phyloP scores from a whole-genome alignment of 73 alveolate species.

The Blepharisma stoltei region DNA sequence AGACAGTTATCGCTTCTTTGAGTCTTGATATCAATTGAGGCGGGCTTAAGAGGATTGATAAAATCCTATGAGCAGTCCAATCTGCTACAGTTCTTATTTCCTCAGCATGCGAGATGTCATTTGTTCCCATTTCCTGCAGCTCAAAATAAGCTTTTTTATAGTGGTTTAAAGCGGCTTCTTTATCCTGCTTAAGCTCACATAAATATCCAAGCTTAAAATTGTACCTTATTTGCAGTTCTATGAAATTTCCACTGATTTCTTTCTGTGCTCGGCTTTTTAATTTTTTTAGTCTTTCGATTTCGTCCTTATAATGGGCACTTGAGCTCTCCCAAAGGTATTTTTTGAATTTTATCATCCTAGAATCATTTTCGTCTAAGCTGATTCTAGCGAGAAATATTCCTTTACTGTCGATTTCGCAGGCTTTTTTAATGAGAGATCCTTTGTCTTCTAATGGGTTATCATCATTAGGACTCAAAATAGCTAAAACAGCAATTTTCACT shows the following conservation, averaged over 20 bases:
- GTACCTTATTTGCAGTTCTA: conserved; percentile 15
- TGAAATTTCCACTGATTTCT: conserved; percentile 20
- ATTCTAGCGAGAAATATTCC: neutral
- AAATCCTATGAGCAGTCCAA: neutral
- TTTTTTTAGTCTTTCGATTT: conserved; percentile 20
- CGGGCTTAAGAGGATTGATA: neutral
- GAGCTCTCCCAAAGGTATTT: conserved; percentile 24
- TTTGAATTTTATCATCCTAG: neutral
- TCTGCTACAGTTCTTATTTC: conserved; percentile 24
- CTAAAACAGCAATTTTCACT: conserved; percentile 3
- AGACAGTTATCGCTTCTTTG: conserved; percentile 17
- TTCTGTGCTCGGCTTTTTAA: conserved; percentile 21
- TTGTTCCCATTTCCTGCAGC: neutral
- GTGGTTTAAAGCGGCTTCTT: conserved; percentile 17
- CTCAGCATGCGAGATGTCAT: neutral
- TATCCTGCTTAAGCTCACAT: conserved; percentile 15
- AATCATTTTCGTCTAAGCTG: neutral
- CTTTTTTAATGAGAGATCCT: neutral
- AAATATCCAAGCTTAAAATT: conserved; percentile 10
- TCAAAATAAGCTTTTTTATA: conserved; percentile 8
- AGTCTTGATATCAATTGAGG: neutral
- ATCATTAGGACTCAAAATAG: neutral
- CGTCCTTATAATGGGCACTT: conserved; percentile 8
- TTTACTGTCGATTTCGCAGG: neutral
- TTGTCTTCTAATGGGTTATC: conserved; percentile 1